These are phyloP conservation scores for Tricladium varicosporioides DNA, from an alignment of 2,329 filamentous ascomycete genomes.

Conservation along the genomic window DNA sequence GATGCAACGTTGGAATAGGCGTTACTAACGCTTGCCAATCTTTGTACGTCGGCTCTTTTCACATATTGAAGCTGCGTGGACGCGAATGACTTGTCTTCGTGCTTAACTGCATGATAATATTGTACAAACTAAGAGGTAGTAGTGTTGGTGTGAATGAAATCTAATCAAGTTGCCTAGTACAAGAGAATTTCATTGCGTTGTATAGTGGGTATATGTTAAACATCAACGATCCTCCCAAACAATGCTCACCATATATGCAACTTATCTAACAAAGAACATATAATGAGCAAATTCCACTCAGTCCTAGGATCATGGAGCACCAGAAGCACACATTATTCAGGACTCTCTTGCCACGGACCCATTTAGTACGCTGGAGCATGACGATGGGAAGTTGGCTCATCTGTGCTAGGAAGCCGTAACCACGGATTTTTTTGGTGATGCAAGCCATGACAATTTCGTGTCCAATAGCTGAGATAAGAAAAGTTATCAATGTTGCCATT, in stretches of 20 bases:
- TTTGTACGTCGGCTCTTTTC: too few species aligned
- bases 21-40: too few species aligned
- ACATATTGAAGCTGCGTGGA: too few species aligned
- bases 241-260: background rate
- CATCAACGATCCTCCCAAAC: too few species aligned
- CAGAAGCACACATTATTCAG: slow-evolving; percentile 90
- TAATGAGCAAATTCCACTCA: slow-evolving; percentile 55
- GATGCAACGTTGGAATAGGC: too few species aligned
- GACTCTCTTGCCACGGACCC: slow-evolving; percentile 70
- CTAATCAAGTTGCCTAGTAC: too few species aligned
- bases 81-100: too few species aligned
- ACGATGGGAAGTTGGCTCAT: slow-evolving; percentile 97
- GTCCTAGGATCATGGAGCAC: slow-evolving; percentile 84
- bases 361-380: slow-evolving; percentile 79
- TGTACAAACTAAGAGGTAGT: too few species aligned
- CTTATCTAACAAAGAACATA: slow-evolving; percentile 25
- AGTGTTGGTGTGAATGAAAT: too few species aligned
- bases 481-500: slow-evolving; percentile 84
- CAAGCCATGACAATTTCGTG: slow-evolving; percentile 98
- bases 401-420: slow-evolving; percentile 91
- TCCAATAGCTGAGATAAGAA: slow-evolving; percentile 82
- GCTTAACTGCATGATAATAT: too few species aligned
- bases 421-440: slow-evolving; percentile 93
- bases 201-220: too few species aligned
- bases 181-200: too few species aligned